Base-by-base conservation (phyloP, 805 yeast genomes). In the Naumovozyma dairenensis region DNA sequence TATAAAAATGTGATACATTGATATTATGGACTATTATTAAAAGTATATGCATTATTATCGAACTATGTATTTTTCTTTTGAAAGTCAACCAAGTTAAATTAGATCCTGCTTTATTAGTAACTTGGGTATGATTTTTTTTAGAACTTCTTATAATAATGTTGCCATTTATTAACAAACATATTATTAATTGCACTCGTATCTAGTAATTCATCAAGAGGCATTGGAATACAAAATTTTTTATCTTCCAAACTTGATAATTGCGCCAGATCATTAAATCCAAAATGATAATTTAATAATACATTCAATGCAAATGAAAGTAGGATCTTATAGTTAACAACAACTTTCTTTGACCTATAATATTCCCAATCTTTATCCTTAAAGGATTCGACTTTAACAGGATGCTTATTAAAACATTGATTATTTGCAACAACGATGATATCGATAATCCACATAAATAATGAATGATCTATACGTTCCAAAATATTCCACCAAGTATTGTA, bases 241-340 rank as follows among this genome's bases (percentile, higher is more conserved):
- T 53, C 57, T 3, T 42, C 38, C 12, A 51, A 36, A 16, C 37
- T 42, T 4, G 49, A 48, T 22, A 65, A 41, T 7, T 51, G 47
- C 14, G 49, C 48, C 34, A 64, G 42, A 35, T 57, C 59, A 29
- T 51, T 53, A 39, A 62, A 72, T 2, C 77, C 77, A 50, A 65
- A 70, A 49, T 72, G 77, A 46, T 69, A 65, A 39, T 71, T 67
- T 28, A 66, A 51, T 19, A 71, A 44, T 4, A 71, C 53, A 16
- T 65, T 63, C 22, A 67, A 34, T 4, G 63, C 42, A 14, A 68
- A 47, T 0, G 74, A 56, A 18, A 61, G 51, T 15, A 65, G 40
- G 2, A 64, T 45, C 42, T 65, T 68, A 46, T 69, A 66, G 36
- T 64, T 62, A 49, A 57, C 34, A 37, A 49, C 40, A 40, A 55